Evolutionary conservation across 1,139 yeast species (phyloP), one percentile per base, ranked within the genome.

Genomic region (Nadsonia commutata): DNA sequence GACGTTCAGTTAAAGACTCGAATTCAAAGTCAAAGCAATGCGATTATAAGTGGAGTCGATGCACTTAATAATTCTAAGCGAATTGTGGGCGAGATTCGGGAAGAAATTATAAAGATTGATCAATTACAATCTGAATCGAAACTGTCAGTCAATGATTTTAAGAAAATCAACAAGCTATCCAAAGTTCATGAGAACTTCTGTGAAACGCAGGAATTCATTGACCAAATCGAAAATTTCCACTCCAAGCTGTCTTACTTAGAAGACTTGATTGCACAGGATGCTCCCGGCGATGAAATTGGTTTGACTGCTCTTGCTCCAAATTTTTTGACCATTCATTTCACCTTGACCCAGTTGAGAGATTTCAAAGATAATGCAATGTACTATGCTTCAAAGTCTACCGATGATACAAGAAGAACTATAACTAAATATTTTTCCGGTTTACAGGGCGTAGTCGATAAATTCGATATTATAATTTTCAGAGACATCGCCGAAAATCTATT

Each of bases 331-430:
- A 75, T 83, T 18, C 97, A 90, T 59, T 81, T 70, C 57, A 67
- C 72, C 47, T 66, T 88, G 48, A 79, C 79, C 38, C 74, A 72
- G 55, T 73, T 84, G 13, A 69, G 94, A 42, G 90, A 86, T 57
- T 77, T 88, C 51, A 76, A 72, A 49, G 97, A 90, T 51, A 83
- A 78, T 55, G 71, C 90, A 43, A 66, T 68, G 46, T 65, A 66
- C 40, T 71, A 79, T 53, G 71, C 80, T 2, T 57, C 58, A 18
- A 60, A 61, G 16, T 70, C 83, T 2, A 72, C 81, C 1, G 80
- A 76, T 39, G 95, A 88, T 58, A 75, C 80, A 18, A 72, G 76
- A 52, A 70, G 81, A 36, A 80, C 86, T 18, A 74, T 85, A 11
- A 62, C 63, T 40, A 75, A 74, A 49, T 72, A 86, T 31, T 72